Percentiles rank a stretch among this genome's conserved stretches.
Conservation (phyloP, 768 basidiomycete species). For the Auriculariales sp. region DNA sequence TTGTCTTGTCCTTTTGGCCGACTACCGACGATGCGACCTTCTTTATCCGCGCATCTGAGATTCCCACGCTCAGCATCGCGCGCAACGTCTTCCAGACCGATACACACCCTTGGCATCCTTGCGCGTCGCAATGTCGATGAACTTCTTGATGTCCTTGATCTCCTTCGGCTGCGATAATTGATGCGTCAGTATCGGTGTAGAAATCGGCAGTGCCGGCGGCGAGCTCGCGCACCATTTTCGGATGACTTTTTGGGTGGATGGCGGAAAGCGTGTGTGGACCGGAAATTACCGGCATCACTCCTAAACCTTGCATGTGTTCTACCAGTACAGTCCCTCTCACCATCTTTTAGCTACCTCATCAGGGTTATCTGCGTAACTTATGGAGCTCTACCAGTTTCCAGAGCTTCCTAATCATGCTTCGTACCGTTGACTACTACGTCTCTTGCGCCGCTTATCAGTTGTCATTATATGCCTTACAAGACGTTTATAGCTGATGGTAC, state of each 20-base stretch:
- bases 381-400: too few species aligned
- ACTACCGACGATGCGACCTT: constrained; percentile 56
- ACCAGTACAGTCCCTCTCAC: too few species aligned
- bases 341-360: too few species aligned
- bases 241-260: background rate
- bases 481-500: too few species aligned
- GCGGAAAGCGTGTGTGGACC: too few species aligned
- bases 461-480: too few species aligned
- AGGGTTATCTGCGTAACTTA: too few species aligned
- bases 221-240: background rate
- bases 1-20: constrained; percentile 64
- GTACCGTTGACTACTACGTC: too few species aligned
- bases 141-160: constrained; percentile 96
- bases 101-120: constrained; percentile 92
- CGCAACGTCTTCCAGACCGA: background rate
- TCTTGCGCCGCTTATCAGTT: too few species aligned
- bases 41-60: constrained; percentile 91
- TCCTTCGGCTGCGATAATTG: constrained; percentile 68
- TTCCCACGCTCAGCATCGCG: background rate
- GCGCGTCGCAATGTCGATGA: constrained; percentile 92
- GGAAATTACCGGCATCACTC: too few species aligned
- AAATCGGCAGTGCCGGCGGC: background rate
- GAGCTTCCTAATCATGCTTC: too few species aligned
- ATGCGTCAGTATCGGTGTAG: background rate
- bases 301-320: too few species aligned